Percentiles rank a stretch among this genome's conserved stretches.
These are phyloP conservation scores for Phanerodontia chrysosporium DNA, from an alignment of 768 basidiomycete genomes.

Conservation along the genomic window DNA sequence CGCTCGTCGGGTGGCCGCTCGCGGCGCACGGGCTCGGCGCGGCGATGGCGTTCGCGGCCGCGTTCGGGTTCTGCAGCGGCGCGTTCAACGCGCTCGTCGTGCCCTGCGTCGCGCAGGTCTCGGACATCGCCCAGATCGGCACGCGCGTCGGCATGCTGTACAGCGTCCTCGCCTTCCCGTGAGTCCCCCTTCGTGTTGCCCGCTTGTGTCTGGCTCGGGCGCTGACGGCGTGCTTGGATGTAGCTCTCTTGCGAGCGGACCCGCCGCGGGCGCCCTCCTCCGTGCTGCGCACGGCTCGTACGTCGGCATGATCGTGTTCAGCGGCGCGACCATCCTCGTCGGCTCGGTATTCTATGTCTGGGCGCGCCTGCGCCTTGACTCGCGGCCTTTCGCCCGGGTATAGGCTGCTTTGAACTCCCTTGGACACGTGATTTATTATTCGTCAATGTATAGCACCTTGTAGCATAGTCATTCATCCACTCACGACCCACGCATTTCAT, in stretches of 20 bases:
- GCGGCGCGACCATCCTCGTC: slow-evolving; percentile 52
- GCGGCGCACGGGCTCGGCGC: slow-evolving; percentile 33
- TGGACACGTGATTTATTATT: too few species aligned
- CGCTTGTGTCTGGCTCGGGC: neutral
- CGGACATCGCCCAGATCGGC: slow-evolving; percentile 54
- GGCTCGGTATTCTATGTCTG: slow-evolving; percentile 56
- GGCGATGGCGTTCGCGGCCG: slow-evolving; percentile 45
- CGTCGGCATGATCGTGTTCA: slow-evolving; percentile 52
- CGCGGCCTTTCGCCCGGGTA: slow-evolving; percentile 15
- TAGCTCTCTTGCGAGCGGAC: slow-evolving; percentile 66
- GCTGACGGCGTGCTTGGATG: neutral
- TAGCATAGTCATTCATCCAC: neutral
- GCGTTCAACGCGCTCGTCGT: slow-evolving; percentile 66
- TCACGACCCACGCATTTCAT: neutral
- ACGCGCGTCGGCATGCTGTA: slow-evolving; percentile 62
- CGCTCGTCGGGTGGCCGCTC: slow-evolving; percentile 55
- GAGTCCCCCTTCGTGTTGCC: slow-evolving; percentile 34
- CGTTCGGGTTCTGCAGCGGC: slow-evolving; percentile 65
- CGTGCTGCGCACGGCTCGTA: slow-evolving; percentile 40
- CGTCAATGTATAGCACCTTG: neutral
- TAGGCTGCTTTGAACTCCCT: too few species aligned
- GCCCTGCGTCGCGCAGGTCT: slow-evolving; percentile 66
- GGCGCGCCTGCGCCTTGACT: slow-evolving; percentile 44
- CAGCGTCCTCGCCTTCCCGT: slow-evolving; percentile 66
- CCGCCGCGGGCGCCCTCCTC: slow-evolving; percentile 57